Conservation (phyloP, 768 basidiomycete genomes). For the Collybia sordida region DNA sequence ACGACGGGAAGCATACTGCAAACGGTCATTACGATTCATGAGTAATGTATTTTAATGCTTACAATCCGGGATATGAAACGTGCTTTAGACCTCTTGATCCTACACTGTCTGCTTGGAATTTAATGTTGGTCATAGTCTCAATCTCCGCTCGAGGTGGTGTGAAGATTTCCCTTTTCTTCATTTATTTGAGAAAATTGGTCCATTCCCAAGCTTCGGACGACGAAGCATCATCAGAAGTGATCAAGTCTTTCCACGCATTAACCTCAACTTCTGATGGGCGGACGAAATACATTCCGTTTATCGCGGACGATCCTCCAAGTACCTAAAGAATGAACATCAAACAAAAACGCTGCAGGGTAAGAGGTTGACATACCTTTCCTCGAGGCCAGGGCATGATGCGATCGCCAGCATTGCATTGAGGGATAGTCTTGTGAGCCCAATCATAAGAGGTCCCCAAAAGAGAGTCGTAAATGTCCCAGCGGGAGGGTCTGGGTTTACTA, state of each 20-base stretch:
- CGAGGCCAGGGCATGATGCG: conserved; percentile 55
- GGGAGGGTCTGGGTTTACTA: conserved; percentile 40
- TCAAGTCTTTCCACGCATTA: conserved; percentile 34
- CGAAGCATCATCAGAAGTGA: conserved; percentile 33
- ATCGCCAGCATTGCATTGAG: conserved; percentile 43
- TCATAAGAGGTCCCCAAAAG: conserved; percentile 49
- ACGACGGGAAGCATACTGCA: conserved; percentile 45
- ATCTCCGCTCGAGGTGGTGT: conserved; percentile 42
- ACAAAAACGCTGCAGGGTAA: neutral
- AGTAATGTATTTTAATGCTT: conserved; percentile 21
- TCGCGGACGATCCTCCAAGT: conserved; percentile 66
- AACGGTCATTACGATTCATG: conserved; percentile 23
- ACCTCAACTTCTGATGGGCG: conserved; percentile 49
- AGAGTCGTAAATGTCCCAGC: conserved; percentile 48
- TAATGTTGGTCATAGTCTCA: conserved; percentile 22
- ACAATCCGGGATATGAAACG: conserved; percentile 22
- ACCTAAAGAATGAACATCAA: conserved; percentile 30
- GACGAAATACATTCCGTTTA: conserved; percentile 70
- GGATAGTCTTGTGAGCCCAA: conserved; percentile 51
- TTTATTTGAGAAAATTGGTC: conserved; percentile 36
- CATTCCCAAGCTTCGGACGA: conserved; percentile 36
- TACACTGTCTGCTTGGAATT: conserved; percentile 40
- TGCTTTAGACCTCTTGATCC: conserved; percentile 44
- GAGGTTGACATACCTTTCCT: conserved; percentile 45
- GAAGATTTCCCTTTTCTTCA: conserved; percentile 53